Evolutionary conservation across 805 yeast genomes (phyloP).

Genomic region (Wickerhamiella bombiphila): DNA sequence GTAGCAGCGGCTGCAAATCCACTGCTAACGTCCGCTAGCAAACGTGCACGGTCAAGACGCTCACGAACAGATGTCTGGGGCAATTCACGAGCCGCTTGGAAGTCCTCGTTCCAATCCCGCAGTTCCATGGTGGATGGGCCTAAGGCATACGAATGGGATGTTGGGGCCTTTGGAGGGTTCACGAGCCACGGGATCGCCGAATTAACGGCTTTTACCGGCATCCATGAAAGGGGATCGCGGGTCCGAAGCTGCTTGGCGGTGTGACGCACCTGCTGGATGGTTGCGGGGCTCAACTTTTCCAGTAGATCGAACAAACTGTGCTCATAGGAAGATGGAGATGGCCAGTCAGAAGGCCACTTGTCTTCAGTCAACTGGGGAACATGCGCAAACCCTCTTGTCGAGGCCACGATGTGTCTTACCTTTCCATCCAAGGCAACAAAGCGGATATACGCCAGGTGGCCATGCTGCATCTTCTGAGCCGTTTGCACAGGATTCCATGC

Average conservation of each 20-base stretch:
- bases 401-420: constrained; percentile 61
- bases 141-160: constrained; percentile 31
- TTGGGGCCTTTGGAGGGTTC: constrained; percentile 8
- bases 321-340: constrained; percentile 16
- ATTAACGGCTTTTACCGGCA: constrained; percentile 39
- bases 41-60: constrained; percentile 58
- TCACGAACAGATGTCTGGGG: constrained; percentile 45
- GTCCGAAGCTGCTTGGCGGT: constrained; percentile 13
- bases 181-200: constrained; percentile 59
- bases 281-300: constrained; percentile 49
- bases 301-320: constrained; percentile 47
- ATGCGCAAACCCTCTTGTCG: constrained; percentile 56
- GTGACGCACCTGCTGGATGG: constrained; percentile 19
- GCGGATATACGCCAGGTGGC: constrained; percentile 67
- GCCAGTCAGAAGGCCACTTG: constrained; percentile 39
- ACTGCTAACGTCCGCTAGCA: constrained; percentile 51
- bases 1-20: constrained; percentile 69
- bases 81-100: constrained; percentile 66
- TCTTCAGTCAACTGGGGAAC: constrained; percentile 54
- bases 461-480: constrained; percentile 37
- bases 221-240: constrained; percentile 16
- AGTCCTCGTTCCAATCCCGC: constrained; percentile 85
- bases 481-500: constrained; percentile 80
- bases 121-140: constrained; percentile 35
- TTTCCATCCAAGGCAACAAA: constrained; percentile 72